phyloP scores from a whole-genome alignment of 352 stramenopile genomes.

The Thalassiosira mediterranea region DNA sequence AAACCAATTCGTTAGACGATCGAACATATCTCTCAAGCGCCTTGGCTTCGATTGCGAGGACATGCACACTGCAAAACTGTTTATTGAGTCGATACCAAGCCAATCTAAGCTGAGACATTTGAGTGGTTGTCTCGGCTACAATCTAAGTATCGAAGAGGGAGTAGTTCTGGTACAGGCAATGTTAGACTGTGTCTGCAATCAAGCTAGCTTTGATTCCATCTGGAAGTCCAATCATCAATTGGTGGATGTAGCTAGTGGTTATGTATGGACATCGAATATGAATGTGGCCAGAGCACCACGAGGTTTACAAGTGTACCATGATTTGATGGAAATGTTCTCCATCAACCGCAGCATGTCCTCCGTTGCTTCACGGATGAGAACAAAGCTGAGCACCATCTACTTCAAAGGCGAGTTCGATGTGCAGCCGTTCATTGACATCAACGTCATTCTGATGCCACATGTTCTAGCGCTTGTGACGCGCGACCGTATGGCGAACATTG shows the following conservation, averaged over 20 bases:
- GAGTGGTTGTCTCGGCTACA: not conserved
- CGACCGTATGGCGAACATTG: not conserved
- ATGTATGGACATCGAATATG: not conserved
- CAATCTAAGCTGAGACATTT: not conserved
- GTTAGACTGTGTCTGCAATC: constrained; percentile 1
- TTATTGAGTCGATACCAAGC: not conserved
- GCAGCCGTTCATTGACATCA: constrained; percentile 16
- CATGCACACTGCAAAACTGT: not conserved
- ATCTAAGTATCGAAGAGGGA: not conserved
- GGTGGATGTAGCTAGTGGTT: not conserved
- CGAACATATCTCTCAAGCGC: not conserved
- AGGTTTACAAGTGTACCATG: too few species aligned
- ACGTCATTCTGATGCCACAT: constrained; percentile 11
- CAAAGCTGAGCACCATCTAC: constrained; percentile 1
- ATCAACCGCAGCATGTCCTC: not conserved
- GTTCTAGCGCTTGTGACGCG: constrained; percentile 8
- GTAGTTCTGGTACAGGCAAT: not conserved
- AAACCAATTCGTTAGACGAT: not conserved
- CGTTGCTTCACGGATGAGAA: not conserved
- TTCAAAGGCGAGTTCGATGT: constrained; percentile 13
- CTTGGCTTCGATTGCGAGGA: not conserved
- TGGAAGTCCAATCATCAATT: constrained; percentile 3
- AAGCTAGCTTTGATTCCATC: constrained; percentile 3
- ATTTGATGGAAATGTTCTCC: not conserved
- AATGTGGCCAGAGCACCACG: constrained; percentile 2